phyloP scores from a whole-genome alignment of 306 rosid species.

The Cucumis melo region DNA sequence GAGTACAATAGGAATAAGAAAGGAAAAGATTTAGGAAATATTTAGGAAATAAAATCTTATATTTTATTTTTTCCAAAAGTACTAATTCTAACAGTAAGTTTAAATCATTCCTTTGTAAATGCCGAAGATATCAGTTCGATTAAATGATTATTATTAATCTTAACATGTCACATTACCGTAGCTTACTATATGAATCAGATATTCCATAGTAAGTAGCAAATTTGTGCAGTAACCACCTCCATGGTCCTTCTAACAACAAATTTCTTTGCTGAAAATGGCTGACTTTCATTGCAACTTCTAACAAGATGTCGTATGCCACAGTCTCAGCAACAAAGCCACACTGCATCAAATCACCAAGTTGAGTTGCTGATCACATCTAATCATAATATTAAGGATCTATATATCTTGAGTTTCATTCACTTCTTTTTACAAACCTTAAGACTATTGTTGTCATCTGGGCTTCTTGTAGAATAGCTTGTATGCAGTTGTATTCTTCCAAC shows the following conservation, averaged over 20 bases:
- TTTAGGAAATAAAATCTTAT: no score
- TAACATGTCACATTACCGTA: slow-evolving; percentile 39
- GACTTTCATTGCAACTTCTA: slow-evolving; percentile 89
- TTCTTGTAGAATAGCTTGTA: slow-evolving; percentile 51
- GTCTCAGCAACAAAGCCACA: slow-evolving; percentile 94
- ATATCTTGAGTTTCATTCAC: neutral
- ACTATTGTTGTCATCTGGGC: slow-evolving; percentile 57
- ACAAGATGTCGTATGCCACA: slow-evolving; percentile 75
- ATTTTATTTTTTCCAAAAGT: no score
- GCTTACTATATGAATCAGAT: slow-evolving; percentile 70
- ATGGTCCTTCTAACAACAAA: slow-evolving; percentile 59
- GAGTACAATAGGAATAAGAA: no score
- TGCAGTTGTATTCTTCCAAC: slow-evolving; percentile 78
- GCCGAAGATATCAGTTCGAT: neutral
- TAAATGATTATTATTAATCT: neutral
- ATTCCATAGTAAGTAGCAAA: slow-evolving; percentile 89
- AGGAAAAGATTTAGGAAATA: no score
- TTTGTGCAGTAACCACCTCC: slow-evolving; percentile 88
- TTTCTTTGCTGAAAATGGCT: slow-evolving; percentile 76
- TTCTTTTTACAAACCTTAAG: slow-evolving; percentile 47
- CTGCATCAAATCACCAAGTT: slow-evolving; percentile 14
- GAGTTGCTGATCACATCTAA: neutral
- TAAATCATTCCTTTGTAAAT: neutral
- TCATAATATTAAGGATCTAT: neutral
- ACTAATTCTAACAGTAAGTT: no score